Base-by-base conservation (phyloP, 2,329 filamentous ascomycete genomes). In the Fusarium poae region DNA sequence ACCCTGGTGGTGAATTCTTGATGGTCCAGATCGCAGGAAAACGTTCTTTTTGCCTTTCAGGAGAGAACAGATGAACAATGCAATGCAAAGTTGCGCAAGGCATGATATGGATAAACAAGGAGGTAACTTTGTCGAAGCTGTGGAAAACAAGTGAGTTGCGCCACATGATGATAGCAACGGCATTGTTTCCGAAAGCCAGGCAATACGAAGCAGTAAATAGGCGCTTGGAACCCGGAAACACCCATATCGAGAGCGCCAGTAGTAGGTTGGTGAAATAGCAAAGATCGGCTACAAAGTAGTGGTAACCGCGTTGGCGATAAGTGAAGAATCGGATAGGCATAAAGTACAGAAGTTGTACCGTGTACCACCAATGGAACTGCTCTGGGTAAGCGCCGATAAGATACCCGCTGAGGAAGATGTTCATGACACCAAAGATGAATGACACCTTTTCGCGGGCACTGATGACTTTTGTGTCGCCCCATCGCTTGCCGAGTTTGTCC, bases 101-200 rank as follows among this genome's bases (percentile, higher is more conserved):
- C 95, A 99, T 99, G 75, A 99, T 97, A 79, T 99, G 96, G 72
- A 99, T 97, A 82, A 99, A 99, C n/a, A 99, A 86, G 77, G 93
- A 96, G 15, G 94, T 97, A 65, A 98, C 94, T 81, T 99, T 99
- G 85, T 99, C 96, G 80, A 99, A 90, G 77, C 93, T 97, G 83
- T 99, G 96, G 79, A 99, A 99, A 46, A 99, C 96, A 76, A 99
- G 88, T 32, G 94, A 97, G 79, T 99, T 99, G 68, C 96, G 90
- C 96, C 96, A 99, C 94, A 99, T 96, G 77, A 96, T 94, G 78
- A 99, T 98, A 15, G 96, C 96, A 46, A 97, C 90, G 21, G 96
- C 96, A 77, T 99, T 99, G 81, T 99, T 99, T 67, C 96, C 96
- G 76, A 93, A 97, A 12, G 94, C 92, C 34, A 99, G 84, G 75